Evolutionary conservation across 352 stramenopile species (phyloP), one percentile per base, ranked within the genome.

Genomic region (Globisporangium paddicum): DNA sequence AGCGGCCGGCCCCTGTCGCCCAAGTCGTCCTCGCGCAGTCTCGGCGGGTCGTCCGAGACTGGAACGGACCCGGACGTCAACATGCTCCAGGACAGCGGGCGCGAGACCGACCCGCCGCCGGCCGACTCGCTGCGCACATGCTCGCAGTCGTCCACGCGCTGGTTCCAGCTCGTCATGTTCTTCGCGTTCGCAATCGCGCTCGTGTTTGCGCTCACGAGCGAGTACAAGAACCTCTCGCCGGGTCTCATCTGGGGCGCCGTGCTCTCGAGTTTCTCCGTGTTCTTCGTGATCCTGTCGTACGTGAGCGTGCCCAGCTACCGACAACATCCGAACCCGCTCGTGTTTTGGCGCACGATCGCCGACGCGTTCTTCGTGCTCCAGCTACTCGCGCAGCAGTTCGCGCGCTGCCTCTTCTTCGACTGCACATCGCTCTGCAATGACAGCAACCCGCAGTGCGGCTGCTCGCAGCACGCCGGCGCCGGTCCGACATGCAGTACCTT

Each of bases 81-180:
- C 62, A 72, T 77, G 63, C 47, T 77, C 8, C 71, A 79, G 26
- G 71, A 71, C 38, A 52, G 42, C 34, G 30, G 37, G 26, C 67
- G 72, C 11, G 67, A 66, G 3, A 9, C 14, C 25, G 32, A 32
- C 30, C 40, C 37, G 6, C 50, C 58, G 26, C 73, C 34, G 59
- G 55, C 19, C 26, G 60, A 60, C 10, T 66, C 68, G 37, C 61
- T 89, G 34, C 69, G 55, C 37, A 89, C 79, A 63, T 91, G 81
- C 65, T 64, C 90, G 49, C 71, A 83, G 55, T 93, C 83, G 52
- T 85, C 79, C 18, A 93, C 86, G 47, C 80, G 82, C 21, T 89
- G 79, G 76, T 91, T 95, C 63, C 86, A 95, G 66, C 74, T 93
- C 41, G 64, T 86, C 56, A 93, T 95, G 83, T 93, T 92, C 63